Evolutionary conservation across 176 grass and related monocot species (phyloP).

Genomic region (Cenchrus fungigraminus): DNA sequence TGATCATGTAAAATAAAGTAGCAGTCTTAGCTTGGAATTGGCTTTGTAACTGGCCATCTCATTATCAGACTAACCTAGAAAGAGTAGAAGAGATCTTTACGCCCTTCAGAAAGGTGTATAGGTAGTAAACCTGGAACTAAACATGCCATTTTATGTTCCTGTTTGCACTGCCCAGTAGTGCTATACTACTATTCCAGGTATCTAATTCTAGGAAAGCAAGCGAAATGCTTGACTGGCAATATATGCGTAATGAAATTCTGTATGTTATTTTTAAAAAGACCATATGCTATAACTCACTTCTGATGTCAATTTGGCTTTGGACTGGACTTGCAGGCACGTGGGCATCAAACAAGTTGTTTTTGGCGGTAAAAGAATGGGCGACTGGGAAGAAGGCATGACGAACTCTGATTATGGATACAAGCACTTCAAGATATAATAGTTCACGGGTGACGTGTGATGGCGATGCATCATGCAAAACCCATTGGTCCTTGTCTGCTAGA

Average conservation of each 20-base stretch:
- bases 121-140: not conserved
- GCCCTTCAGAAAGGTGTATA: not conserved
- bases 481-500: not conserved
- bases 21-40: slow-evolving; percentile 5
- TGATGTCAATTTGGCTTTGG: slow-evolving; percentile 11
- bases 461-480: not conserved
- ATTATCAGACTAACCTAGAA: not conserved
- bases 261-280: not conserved
- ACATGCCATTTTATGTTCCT: not conserved
- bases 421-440: slow-evolving; percentile 74
- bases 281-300: not conserved
- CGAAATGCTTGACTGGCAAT: not conserved
- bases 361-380: slow-evolving; percentile 69
- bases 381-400: slow-evolving; percentile 92
- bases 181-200: not conserved
- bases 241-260: not conserved
- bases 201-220: not conserved
- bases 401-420: slow-evolving; percentile 77
- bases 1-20: not conserved
- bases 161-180: not conserved
- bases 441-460: not conserved
- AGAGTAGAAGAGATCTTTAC: not conserved
- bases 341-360: slow-evolving; percentile 89
- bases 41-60: not conserved
- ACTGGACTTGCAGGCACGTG: slow-evolving; percentile 57